Conservation (phyloP, 331 rosid species). For the Stylosanthes scabra region DNA sequence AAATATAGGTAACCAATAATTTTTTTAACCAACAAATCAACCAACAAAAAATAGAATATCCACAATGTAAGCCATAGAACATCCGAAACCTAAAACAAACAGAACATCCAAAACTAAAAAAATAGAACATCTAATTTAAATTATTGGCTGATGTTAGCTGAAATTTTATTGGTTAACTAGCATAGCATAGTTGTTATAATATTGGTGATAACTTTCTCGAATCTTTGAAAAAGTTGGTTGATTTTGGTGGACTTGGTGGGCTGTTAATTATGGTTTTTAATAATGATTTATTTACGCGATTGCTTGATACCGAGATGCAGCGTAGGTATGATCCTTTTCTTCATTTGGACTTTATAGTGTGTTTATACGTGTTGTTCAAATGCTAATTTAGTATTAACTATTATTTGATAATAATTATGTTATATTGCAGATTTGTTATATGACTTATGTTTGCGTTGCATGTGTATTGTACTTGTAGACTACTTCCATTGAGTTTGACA, state of each 20-base stretch:
- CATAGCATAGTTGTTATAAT: no score
- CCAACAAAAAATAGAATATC: no score
- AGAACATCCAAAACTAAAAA: no score
- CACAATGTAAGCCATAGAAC: no score
- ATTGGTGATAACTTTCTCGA: conserved; percentile 20
- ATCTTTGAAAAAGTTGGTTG: conserved; percentile 20
- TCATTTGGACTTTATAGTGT: not conserved
- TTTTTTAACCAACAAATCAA: no score
- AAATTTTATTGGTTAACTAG: no score
- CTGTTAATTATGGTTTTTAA: not conserved
- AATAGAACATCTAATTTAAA: no score
- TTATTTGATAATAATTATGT: not conserved
- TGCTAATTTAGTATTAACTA: not conserved
- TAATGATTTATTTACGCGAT: not conserved
- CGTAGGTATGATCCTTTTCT: not conserved
- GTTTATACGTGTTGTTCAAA: not conserved
- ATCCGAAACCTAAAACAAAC: no score
- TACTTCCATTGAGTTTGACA: conserved; percentile 30
- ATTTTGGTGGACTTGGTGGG: conserved; percentile 8
- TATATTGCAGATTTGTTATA: not conserved
- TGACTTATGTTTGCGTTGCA: not conserved
- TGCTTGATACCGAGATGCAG: not conserved
- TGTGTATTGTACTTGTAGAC: not conserved
- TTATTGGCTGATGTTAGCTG: no score
- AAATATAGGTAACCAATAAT: no score